Percentiles rank a stretch among this genome's conserved stretches.
These are phyloP conservation scores for Phlebiopsis flavidoalba DNA, from an alignment of 768 basidiomycete genomes.

Conservation along the genomic window DNA sequence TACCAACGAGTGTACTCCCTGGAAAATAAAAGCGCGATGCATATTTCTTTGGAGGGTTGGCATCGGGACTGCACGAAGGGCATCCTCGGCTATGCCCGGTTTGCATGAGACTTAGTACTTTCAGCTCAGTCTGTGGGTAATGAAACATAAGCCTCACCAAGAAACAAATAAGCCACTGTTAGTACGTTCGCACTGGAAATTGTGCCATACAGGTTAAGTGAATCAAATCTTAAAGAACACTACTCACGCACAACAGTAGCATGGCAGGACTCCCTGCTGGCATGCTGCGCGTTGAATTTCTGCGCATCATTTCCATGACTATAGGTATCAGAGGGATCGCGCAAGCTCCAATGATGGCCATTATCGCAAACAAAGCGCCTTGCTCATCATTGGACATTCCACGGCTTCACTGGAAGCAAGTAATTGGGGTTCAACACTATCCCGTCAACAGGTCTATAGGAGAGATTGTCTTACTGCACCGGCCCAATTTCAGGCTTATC, in stretches of 20 bases:
- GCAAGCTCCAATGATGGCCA: constrained; percentile 61
- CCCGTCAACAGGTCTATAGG: not conserved
- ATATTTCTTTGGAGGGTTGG: constrained; percentile 74
- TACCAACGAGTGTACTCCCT: constrained; percentile 42
- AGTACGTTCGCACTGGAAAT: constrained; percentile 55
- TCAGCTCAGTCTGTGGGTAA: not conserved
- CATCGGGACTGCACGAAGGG: constrained; percentile 58
- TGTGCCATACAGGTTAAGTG: not conserved
- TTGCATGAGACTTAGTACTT: not conserved
- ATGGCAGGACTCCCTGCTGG: constrained; percentile 73
- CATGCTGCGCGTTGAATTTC: constrained; percentile 82
- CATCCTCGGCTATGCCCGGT: constrained; percentile 51
- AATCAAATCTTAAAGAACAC: not conserved
- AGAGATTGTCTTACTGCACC: constrained; percentile 35
- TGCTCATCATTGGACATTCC: constrained; percentile 55
- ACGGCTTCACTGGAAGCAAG: constrained; percentile 45
- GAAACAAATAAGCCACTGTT: constrained; percentile 55
- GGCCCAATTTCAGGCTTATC: constrained; percentile 78
- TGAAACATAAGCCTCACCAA: constrained; percentile 39
- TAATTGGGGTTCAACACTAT: not conserved
- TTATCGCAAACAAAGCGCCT: constrained; percentile 57
- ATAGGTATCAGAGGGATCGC: constrained; percentile 72
- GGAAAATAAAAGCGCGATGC: constrained; percentile 61
- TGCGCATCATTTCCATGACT: constrained; percentile 68
- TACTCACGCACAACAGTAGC: constrained; percentile 67